Evolutionary conservation across 2,329 filamentous ascomycete genomes (phyloP), one percentile per base, ranked within the genome.

Genomic region (Fusarium multiceps): DNA sequence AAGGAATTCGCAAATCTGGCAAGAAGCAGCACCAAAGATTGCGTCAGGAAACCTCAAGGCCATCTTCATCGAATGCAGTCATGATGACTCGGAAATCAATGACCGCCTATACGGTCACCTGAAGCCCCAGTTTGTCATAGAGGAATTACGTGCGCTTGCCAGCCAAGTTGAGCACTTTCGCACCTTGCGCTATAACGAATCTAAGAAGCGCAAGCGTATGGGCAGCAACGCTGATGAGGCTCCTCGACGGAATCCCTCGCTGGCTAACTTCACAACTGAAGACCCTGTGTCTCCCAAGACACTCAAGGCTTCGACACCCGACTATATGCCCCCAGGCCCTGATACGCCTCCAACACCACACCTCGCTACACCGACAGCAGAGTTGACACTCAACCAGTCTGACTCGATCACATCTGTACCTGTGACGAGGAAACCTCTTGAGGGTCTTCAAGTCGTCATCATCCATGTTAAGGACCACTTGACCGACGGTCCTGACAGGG

Each of bases 1-100:
- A 2, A 89, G 94, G 25, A 98, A 96, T 71, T 82, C 86, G n/a
- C 84, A 85, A 16, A 89, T 99, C 16, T 99, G 96, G 96, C 87
- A 89, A 70, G 92, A 96, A 75, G 95, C 95, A 1, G 95, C 94
- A 0, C 91, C 91, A 11, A 97, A 97, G 77, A 89, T 99, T 27
- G 91, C 85, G 0, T 82, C 85, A 1, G 93, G 93, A 3, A 84
- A 86, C 6, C 85, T 99, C 1, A 87, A 86, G 0, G 95, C 91
- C 13, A 92, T 99, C 14, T 95, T 98, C 76, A 97, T 99, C 73
- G 96, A 99, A 82, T 98, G 95, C 79, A 97, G 93, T 66, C 99
- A 95, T 78, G 92, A 93, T 66, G 91, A 98, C 78, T 88, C 88
- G 10, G 91, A 94, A 74, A 86, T 88, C 23, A 90, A 96, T 64